A percentile compares a stretch with the other conserved stretches of the same genome.
Conservation (phyloP, 208 protist genomes). For the Trypanosoma rangeli region DNA sequence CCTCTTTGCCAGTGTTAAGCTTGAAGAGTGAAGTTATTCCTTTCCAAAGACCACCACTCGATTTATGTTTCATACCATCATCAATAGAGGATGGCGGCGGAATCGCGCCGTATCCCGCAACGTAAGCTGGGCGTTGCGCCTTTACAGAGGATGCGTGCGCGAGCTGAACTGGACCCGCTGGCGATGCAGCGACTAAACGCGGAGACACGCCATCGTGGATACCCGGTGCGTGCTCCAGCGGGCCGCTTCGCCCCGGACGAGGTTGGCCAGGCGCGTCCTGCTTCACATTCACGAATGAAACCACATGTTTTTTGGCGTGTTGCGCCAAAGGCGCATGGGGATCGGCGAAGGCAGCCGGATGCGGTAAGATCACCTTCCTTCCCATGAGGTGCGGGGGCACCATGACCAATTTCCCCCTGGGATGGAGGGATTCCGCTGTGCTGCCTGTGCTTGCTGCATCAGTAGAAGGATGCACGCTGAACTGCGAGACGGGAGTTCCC, state of each 20-base stretch:
- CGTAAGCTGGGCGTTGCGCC: not conserved
- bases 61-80: too few relatives aligned
- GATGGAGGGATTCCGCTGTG: not conserved
- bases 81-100: too few relatives aligned
- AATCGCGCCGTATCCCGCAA: too few relatives aligned
- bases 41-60: too few relatives aligned
- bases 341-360: too few relatives aligned
- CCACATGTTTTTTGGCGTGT: not conserved
- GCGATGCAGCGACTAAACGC: not conserved
- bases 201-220: too few relatives aligned
- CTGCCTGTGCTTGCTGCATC: constrained; percentile 6
- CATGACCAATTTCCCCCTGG: constrained; percentile 11
- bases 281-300: not conserved
- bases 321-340: not conserved
- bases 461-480: not conserved
- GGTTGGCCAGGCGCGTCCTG: not conserved
- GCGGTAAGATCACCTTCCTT: constrained; percentile 19
- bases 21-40: not conserved
- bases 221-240: not conserved
- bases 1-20: not conserved
- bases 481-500: not conserved
- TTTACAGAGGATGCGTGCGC: not conserved
- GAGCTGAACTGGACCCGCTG: not conserved
- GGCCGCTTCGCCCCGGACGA: not conserved
- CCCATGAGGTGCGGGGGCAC: not conserved